A percentile compares a stretch with the other conserved stretches of the same genome.
Conservation (phyloP, 2,329 filamentous ascomycete genomes). For the Penicillium digitatum region DNA sequence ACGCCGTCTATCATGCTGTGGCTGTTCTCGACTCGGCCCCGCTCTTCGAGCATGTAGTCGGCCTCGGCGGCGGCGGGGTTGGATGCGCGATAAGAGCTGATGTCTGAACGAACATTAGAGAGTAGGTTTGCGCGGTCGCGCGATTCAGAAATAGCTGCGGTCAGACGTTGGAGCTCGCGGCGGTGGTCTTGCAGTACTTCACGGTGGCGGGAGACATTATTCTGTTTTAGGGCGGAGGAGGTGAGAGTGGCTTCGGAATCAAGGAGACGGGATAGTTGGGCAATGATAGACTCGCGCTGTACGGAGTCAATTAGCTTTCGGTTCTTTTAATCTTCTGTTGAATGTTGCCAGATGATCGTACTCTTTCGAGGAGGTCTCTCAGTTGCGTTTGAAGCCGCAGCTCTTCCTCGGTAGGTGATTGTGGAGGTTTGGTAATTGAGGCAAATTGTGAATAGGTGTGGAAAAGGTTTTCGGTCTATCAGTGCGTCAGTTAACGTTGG, state of each 20-base stretch:
- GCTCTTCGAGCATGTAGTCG: constrained; percentile 95
- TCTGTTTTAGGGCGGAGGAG: constrained; percentile 92
- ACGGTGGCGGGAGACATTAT: constrained; percentile 85
- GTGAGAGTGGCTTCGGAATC: constrained; percentile 86
- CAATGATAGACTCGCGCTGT: constrained; percentile 76
- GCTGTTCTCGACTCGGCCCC: constrained; percentile 78
- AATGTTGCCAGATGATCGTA: constrained; percentile 10
- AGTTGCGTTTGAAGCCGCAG: constrained; percentile 72
- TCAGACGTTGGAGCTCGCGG: constrained; percentile 73
- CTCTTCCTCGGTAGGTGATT: constrained; percentile 83
- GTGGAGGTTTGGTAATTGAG: constrained; percentile 70
- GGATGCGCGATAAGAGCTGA: constrained; percentile 76
- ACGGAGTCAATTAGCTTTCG: constrained; percentile 7
- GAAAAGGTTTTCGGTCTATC: constrained; percentile 70
- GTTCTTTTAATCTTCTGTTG: background rate
- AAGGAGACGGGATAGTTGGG: constrained; percentile 79
- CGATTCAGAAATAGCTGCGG: constrained; percentile 67
- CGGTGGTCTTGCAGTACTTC: constrained; percentile 86
- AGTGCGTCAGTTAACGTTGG: constrained; percentile 15
- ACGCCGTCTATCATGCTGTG: constrained; percentile 87
- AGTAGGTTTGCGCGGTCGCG: constrained; percentile 87
- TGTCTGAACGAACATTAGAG: constrained; percentile 85
- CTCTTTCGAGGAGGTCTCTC: constrained; percentile 69
- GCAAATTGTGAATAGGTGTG: constrained; percentile 85
- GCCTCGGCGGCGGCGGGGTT: constrained; percentile 82